A percentile compares a stretch with the other conserved stretches of the same genome.
Evolutionary conservation across 1,284 basidiomycete genomes (phyloP).

Genomic region (Tetrapyrgos nigripes): DNA sequence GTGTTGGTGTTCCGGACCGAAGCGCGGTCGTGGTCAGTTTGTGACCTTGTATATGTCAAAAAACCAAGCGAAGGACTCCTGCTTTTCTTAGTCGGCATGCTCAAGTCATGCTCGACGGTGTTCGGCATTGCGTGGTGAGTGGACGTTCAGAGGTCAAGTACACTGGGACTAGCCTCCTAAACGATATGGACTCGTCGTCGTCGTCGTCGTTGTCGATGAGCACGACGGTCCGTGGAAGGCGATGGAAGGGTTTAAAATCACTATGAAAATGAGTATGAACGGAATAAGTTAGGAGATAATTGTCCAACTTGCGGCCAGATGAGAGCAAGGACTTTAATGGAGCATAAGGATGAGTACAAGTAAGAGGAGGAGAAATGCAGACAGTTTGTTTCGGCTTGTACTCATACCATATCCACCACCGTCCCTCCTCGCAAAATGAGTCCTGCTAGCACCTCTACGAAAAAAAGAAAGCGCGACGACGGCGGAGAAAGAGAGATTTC

Average conservation of each 20-base stretch:
- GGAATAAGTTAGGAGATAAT: constrained; percentile 4
- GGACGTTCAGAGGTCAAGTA: not conserved
- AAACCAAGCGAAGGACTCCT: constrained; percentile 11
- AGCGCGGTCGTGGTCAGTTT: not conserved
- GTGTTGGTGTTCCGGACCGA: not conserved
- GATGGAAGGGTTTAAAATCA: not conserved
- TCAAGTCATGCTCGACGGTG: not conserved
- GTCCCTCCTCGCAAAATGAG: constrained; percentile 20
- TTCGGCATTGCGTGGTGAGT: not conserved
- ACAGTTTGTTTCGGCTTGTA: constrained; percentile 3
- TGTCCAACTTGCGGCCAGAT: not conserved
- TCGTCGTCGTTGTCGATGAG: constrained; percentile 1
- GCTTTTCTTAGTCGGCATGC: not conserved
- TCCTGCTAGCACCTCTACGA: constrained; percentile 43
- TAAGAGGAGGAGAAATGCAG: constrained; percentile 9
- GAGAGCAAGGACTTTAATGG: not conserved
- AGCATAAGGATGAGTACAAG: constrained; percentile 7
- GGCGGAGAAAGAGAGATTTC: constrained; percentile 47
- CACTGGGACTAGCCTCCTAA: not conserved
- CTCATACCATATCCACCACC: constrained; percentile 10
- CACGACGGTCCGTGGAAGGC: not conserved
- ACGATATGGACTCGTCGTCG: not conserved
- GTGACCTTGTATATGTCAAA: not conserved
- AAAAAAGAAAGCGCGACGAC: constrained; percentile 67
- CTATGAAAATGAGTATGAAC: not conserved